Evolutionary conservation across 192 early-diverging fungal species (phyloP), one percentile per base, ranked within the genome.

Genomic region (Haplosporangium gracile): DNA sequence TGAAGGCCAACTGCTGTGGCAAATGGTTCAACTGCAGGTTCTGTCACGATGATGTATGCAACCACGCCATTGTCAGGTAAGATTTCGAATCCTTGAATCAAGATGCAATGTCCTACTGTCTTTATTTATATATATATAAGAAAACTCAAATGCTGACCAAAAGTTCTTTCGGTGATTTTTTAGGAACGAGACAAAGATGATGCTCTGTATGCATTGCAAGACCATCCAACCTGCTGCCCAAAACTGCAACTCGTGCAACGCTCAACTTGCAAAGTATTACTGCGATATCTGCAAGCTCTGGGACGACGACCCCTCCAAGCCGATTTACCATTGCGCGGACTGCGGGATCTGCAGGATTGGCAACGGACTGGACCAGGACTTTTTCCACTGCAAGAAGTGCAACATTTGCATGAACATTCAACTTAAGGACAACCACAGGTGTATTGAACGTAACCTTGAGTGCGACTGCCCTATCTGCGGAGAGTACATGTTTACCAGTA

Each of bases 381-480:
- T 95, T 82, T 98, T 95, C 85, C 98, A 99, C 80, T 99, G 98
- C 89, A 88, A 92, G 42, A 95, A 93, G 39, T 99, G 98, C 79
- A 96, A 98, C 76, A 94, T 97, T 0, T 99, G 98, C 78, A 95
- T 99, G 91, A 90, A 91, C 16, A 93, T 96, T n/a, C 55, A 82
- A 24, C 90, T 95, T 32, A 93, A 94, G 74, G 90, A 94, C 60
- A 91, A 90, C 45, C 98, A 99, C 88, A 92, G 94, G 72, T 99
- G 98, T 83, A 97, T 96, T 69, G 98, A 99, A 85, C 90, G 94
- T 55, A 97, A 96, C 60, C 78, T 99, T 29, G 97, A 98, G 75
- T 91, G 93, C 72, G 95, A 99, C 89, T 99, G 98, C 76, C 97
- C 97, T 4, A 97, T 99, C 72, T 99, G 98, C 90, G 97, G 97